Evolutionary conservation across 2,329 filamentous ascomycete species (phyloP), one percentile per base, ranked within the genome.

Genomic region (Nigrospora sphaerica): DNA sequence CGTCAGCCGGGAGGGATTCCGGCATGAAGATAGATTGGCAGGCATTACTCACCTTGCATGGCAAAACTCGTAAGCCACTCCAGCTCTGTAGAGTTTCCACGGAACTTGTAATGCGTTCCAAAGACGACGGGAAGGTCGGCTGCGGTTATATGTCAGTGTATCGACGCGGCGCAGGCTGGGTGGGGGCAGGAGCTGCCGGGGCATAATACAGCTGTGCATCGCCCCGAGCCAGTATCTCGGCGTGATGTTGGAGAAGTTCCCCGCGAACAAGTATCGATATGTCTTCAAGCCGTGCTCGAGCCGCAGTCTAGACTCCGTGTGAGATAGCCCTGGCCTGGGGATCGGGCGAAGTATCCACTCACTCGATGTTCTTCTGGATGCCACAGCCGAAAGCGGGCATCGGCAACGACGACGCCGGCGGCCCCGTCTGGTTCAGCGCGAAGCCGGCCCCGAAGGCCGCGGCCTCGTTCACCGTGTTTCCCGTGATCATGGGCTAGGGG

Each of bases 201-300:
- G 7, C 23, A 47, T 53, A 39, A 39, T 47, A 60, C 56, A 51
- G 37, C 58, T 60, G 45, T 60, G 58, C 10, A 52, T 53, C 4
- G 63, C 61, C 0, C 63, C 63, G 32, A 65, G 56, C 62, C 59
- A 66, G 1, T 52, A 52, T 18, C 59, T 49, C 32, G 64, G 62
- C 4, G 59, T 59, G 16, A 67, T 52, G 44, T 61, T 63, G 37
- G 55, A 61, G 44, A 66, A 68, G 49, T 67, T 67, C 9, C 65
- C 65, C 3, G 57, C 53, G 46, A 66, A 67, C 41, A 62, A 54
- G 48, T 66, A 67, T 31, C 62, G 58, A 44, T 65, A 66, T 0
- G 64, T 66, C 34, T 45, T 55, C 42, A 42, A 19, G n/a, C 38
- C 40, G 17, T 41, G 33, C 13, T 31, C 16, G 3, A 23, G 17